Conservation (phyloP, 208 protist species). For the Trichomonas gallinae region DNA sequence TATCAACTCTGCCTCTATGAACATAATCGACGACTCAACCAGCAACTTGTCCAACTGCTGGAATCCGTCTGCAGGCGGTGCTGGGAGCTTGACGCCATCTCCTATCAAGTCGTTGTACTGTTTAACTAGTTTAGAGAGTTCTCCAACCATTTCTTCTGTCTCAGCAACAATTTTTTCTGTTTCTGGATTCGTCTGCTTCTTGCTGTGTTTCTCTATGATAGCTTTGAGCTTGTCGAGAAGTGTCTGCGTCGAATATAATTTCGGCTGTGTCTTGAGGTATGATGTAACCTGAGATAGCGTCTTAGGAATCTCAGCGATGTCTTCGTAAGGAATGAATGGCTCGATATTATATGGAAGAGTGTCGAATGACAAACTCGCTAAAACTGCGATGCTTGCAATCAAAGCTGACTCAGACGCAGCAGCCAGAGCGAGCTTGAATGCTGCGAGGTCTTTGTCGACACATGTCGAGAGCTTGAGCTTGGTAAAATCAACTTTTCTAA, state of each 20-base stretch:
- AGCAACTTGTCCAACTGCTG: neutral
- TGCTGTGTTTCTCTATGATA: neutral
- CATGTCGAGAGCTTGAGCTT: neutral
- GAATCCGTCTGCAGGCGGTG: neutral
- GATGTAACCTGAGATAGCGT: neutral
- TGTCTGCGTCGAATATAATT: neutral
- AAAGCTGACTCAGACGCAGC: neutral
- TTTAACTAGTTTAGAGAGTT: neutral
- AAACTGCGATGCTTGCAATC: neutral
- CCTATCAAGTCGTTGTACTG: neutral
- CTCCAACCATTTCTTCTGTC: neutral
- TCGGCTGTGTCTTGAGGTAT: neutral
- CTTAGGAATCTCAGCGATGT: neutral
- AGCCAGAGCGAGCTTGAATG: neutral
- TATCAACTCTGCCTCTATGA: neutral
- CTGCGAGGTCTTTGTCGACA: neutral
- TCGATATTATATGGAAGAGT: neutral
- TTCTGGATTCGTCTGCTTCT: neutral
- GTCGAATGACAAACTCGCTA: neutral
- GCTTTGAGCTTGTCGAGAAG: neutral
- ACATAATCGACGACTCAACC: neutral
- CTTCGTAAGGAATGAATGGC: neutral
- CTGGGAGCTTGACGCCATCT: neutral
- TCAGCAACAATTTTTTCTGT: neutral
- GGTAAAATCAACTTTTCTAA: neutral